Base-by-base conservation (phyloP, 73 alveolate species). In the Paramecium bursaria region DNA sequence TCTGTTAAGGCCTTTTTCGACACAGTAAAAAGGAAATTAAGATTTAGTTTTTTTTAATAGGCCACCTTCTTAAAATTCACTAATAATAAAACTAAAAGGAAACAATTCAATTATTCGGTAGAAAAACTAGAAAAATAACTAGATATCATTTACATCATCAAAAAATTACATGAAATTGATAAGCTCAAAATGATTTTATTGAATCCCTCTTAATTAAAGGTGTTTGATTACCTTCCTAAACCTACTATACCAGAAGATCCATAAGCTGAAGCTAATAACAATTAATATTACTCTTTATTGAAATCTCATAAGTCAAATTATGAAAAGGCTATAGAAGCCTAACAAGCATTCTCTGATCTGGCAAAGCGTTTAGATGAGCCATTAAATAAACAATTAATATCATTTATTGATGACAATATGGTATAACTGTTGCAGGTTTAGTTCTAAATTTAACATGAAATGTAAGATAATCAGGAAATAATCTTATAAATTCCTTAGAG, bases 141-240 rank as follows among this genome's bases (percentile, higher is more conserved):
- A 54, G 89, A 79, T 42, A 73, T 73, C 7, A 30, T 79, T 7
- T 79, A 39, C 25, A 79, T 79, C 9, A 54, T 79, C 6, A 57
- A 79, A 19, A 79, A 79, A 35, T 79, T 79, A 49, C 19, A 53
- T 7, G 89, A 79, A 42, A 79, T 79, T 22, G 89, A 79, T 79
- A 79, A 79, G 73, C 48, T 79, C 2, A 79, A 79, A 54, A 79
- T 60, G 74, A 25, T 79, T 13, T 30, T 79, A 3, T 31, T 79
- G n/a, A 39, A 67, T 5, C 50, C 51, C 22, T 53, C 31, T 29
- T 52, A 79, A 11, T 13, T 79, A 19, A 22, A 79, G 19, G 29
- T 79, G 4, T 79, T 79, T 79, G 89, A 79, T 23, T 79, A 33
- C 19, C 17, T 79, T 44, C 89, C 89, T 3, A 79, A 79, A 46